Base-by-base conservation (phyloP, 108 stramenopile species). In the Halocafeteria seosinensis region DNA sequence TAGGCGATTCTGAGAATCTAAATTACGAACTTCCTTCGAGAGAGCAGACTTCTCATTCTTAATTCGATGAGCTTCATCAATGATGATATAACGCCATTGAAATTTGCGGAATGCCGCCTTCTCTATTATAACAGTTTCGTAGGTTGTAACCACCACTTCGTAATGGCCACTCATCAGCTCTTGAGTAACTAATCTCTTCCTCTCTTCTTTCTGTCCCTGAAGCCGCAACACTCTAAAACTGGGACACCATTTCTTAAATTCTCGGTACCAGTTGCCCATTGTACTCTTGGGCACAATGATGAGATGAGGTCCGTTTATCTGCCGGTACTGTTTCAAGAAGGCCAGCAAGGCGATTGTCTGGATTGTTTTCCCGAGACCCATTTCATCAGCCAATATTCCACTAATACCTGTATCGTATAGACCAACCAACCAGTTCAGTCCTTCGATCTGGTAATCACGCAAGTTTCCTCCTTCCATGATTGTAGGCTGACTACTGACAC, bases 361-460 rank as follows among this genome's bases (percentile, higher is more conserved):
- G 9, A 95, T 77, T 17, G 92, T 94, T 74, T 93, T 90, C 25
- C 91, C 86, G 25, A 86, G 67, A 3, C 90, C 84, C 85, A 94
- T 88, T 73, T 98, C 96, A 35, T 99, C 97, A 0, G 93, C 97
- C n/a, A 99, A 73, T 67, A 99, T 95, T 5, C 94, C 93, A 77
- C 93, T 99, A 64, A 99, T 89, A 37, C 91, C 91, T 61, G 91
- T 89, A 75, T 94, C 93, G 73, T 99, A 89, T 37, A 94, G 83
- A 64, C 91, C 91, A 76, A 99, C 91, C 71, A 99, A 70, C 97
- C 97, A 99, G 73, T 95, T 96, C 63, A 99, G 76, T 33, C 97
- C 97, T 77, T 95, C 97, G 31, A 99, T 72, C 74, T 99, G 97
- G 73, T 99, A 99, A 25, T 72, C 72, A 58, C 94, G 90, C 92